Evolutionary conservation across 495 filamentous ascomycete genomes (phyloP), one percentile per base, ranked within the genome.

Genomic region (Hypoxylon lienhwacheense): DNA sequence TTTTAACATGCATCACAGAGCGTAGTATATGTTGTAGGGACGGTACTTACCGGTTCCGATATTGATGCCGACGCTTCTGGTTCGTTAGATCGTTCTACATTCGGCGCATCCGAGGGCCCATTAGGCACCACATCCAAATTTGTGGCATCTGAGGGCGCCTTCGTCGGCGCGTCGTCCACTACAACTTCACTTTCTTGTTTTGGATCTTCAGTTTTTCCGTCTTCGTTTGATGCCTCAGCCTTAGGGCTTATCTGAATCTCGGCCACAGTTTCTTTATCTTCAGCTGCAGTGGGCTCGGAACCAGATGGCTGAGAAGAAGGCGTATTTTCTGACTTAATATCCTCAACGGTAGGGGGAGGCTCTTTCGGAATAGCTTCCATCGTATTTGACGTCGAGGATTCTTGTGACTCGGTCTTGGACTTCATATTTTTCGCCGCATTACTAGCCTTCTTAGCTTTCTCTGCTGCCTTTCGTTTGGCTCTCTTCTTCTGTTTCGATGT

Each of bases 371-470:
- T 21, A 15, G 44, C 55, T 26, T 48, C 20, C 29, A 40, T 48
- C 46, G 33, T 28, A 25, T 31, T 39, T 11, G 53, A 41, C 15
- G 49, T 43, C 26, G 48, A 5, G 14, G 64, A 22, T 46, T 53
- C 46, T 20, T 59, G 50, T 36, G 62, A 53, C 42, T 63, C 57
- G 21, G 52, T 26, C 52, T 69, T 73, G 21, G 37, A 33, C 37
- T 68, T 67, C 45, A 64, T 61, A 32, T 54, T 62, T 54, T 69
- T 66, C 35, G 40, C 50, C 4, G 26, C 58, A 58, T 74, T 67
- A 28, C 56, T 52, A n/a, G 57, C 14, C 40, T 70, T 48, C 34
- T 59, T 45, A 15, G 14, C 49, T 50, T 66, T 57, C 15, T 59
- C 36, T 39, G 39, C 39, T 15, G 16, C 35, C 39, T 47, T 66